Evolutionary conservation across 495 filamentous ascomycete species (phyloP), one percentile per base, ranked within the genome.

Genomic region (Neurospora africana): DNA sequence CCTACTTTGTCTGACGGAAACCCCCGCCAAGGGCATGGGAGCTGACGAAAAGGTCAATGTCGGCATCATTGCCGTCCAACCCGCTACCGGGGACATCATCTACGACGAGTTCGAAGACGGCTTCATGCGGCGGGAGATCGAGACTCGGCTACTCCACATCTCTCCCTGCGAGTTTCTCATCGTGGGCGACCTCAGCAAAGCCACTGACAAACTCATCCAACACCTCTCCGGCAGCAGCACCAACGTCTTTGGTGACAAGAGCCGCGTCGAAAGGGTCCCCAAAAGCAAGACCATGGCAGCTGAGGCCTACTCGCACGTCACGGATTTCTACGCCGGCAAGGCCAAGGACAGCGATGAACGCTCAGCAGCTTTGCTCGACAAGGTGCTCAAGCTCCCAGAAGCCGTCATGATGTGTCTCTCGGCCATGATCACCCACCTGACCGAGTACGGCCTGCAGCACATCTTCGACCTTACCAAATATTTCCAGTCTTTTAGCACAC

Each of bases 61-160:
- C 11, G 95, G 96, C 2, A 89, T 99, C 72, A 86, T 99, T 13
- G 95, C 96, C 33, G 95, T 99, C 2, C 95, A 99, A 75, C 95
- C 95, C 30, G 91, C 92, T 0, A 98, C 96, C 0, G 95, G 95
- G 61, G 95, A 98, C 77, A 92, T 99, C 72, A 93, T 98, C 71
- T 95, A 98, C 75, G 95, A 99, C 78, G 90, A 92, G 58, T 99
- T 99, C 75, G 93, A 98, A 75, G 95, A 99, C 76, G 93, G 96
- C 3, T 99, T 98, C 81, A 99, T 98, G 96, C 87, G 95, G 58
- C 93, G 92, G 71, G 95, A 99, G 77, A 92, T 98, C 67, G 95
- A 99, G 82, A 98, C 95, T 0, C 85, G 95, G 47, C 83, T 99
- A 30, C 84, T 99, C 21, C 95, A 99, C 78, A 96, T 99, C 74